These are phyloP conservation scores for Venturia aucupariae DNA, from an alignment of 2,329 filamentous ascomycete genomes.

Conservation along the genomic window DNA sequence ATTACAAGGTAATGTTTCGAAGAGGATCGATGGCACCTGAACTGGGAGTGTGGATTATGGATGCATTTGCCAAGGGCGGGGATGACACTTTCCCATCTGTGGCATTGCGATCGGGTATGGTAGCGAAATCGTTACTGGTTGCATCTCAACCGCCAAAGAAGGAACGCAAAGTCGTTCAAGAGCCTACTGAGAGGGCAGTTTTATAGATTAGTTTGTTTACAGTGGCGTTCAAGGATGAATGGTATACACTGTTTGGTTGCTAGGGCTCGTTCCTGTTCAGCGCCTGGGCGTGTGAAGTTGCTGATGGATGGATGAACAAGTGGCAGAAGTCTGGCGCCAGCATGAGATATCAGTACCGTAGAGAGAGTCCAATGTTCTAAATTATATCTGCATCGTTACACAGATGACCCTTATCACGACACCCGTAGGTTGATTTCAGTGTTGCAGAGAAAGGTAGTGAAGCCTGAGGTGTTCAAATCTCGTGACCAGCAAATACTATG, in stretches of 20 bases:
- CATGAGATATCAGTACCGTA: too few species aligned
- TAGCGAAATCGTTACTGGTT: neutral
- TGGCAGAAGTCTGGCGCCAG: too few species aligned
- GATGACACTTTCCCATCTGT: slow-evolving; percentile 8
- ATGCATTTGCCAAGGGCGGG: neutral
- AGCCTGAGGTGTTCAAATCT: too few species aligned
- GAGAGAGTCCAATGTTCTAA: too few species aligned
- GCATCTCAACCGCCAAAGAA: neutral
- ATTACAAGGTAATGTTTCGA: slow-evolving; percentile 11
- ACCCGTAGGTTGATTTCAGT: too few species aligned
- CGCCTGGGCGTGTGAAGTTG: too few species aligned
- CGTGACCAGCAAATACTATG: too few species aligned
- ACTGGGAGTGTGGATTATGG: slow-evolving; percentile 10
- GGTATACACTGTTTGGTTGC: neutral
- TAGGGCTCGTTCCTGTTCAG: too few species aligned
- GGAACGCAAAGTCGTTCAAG: neutral
- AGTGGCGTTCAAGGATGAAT: neutral
- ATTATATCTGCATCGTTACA: too few species aligned
- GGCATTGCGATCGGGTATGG: slow-evolving; percentile 9
- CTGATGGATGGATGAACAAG: too few species aligned
- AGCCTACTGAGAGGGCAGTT: neutral
- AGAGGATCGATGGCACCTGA: neutral
- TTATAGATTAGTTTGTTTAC: neutral
- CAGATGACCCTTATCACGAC: too few species aligned
- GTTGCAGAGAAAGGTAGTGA: too few species aligned